Base-by-base conservation (phyloP, 148 eudicot genomes). In the Dianthus caryophyllus region DNA sequence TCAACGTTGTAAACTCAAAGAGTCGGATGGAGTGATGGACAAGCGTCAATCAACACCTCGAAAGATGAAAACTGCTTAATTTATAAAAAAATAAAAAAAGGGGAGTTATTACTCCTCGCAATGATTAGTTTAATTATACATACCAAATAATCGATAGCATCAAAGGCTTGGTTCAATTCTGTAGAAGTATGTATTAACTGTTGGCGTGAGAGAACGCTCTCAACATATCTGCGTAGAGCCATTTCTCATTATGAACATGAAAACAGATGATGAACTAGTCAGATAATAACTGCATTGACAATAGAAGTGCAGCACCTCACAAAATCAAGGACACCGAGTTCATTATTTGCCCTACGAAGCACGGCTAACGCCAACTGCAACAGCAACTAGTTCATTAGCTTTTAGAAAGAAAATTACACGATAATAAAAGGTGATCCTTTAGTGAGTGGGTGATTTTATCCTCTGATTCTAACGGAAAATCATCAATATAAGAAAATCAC, bases 351-450 rank as follows among this genome's bases (percentile, higher is more conserved):
- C 71, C 77, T 82, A 55, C 87, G 84, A 61, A 94, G 74, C 64
- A 83, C 96, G 78, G 96, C 87, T 83, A 94, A 74, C 63, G 98
- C 97, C 82, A 94, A 79, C 98, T 94, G 84, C 76, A 77, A 68
- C 70, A 64, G 59, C 63, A 69, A 6, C n/a, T n/a, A n/a, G n/a
- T 2, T 18, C 46, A 66, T 20, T n/a, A 22, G 7, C 20, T 27
- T 15, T n/a, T n/a, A n/a, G n/a, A n/a, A 67, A 30, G 7, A 3
- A 33, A 33, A 33, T 2, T 59, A 31, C n/a, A 38, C 63, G 33
- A 31, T 36, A 18, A 24, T 20, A 36, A 24, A 41, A 22, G 29
- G 26, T 21, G 26, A 9, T 6, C 56, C 57, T 29, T 58, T 58
- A 58, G n/a, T n/a, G n/a, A n/a, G n/a, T n/a, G n/a, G n/a, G n/a